These are phyloP conservation scores for Neotropicomus parvogracilis DNA, from an alignment of 1,284 basidiomycete genomes.

Conservation along the genomic window DNA sequence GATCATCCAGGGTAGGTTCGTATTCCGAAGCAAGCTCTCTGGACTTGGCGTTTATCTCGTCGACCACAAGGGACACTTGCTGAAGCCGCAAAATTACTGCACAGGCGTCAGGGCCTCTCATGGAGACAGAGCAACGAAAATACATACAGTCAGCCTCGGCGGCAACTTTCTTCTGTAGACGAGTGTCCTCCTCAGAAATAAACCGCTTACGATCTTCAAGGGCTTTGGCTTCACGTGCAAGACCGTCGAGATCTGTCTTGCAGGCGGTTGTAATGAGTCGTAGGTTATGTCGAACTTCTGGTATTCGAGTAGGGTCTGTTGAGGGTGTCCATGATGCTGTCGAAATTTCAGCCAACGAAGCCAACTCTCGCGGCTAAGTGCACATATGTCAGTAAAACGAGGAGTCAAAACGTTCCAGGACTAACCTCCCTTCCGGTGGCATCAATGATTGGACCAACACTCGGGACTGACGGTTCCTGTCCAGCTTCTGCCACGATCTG, in stretches of 20 bases:
- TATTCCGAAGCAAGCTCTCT: slow-evolving; percentile 60
- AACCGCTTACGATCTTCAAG: slow-evolving; percentile 78
- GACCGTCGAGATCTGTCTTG: slow-evolving; percentile 78
- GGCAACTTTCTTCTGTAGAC: slow-evolving; percentile 63
- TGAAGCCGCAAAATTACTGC: slow-evolving; percentile 75
- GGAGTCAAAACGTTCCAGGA: slow-evolving; percentile 9
- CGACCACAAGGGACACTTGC: slow-evolving; percentile 68
- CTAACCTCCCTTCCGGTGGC: slow-evolving; percentile 88
- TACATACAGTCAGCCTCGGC: slow-evolving; percentile 72
- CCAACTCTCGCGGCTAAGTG: slow-evolving; percentile 71
- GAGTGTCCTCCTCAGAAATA: slow-evolving; percentile 66
- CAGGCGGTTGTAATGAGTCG: slow-evolving; percentile 81
- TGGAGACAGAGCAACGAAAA: not conserved
- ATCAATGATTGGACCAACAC: slow-evolving; percentile 86
- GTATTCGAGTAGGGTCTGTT: slow-evolving; percentile 80
- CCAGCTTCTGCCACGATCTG: slow-evolving; percentile 87
- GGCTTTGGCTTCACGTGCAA: slow-evolving; percentile 85
- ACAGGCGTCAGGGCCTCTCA: slow-evolving; percentile 17
- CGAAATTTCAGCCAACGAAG: slow-evolving; percentile 77
- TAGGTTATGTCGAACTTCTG: slow-evolving; percentile 94
- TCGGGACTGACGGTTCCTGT: slow-evolving; percentile 49
- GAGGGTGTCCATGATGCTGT: slow-evolving; percentile 81
- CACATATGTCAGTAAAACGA: slow-evolving; percentile 13
- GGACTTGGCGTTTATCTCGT: slow-evolving; percentile 63
- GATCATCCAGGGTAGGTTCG: slow-evolving; percentile 66